Evolutionary conservation across 2,329 filamentous ascomycete species (phyloP), one percentile per base, ranked within the genome.

Genomic region (Verruconis gallopava): DNA sequence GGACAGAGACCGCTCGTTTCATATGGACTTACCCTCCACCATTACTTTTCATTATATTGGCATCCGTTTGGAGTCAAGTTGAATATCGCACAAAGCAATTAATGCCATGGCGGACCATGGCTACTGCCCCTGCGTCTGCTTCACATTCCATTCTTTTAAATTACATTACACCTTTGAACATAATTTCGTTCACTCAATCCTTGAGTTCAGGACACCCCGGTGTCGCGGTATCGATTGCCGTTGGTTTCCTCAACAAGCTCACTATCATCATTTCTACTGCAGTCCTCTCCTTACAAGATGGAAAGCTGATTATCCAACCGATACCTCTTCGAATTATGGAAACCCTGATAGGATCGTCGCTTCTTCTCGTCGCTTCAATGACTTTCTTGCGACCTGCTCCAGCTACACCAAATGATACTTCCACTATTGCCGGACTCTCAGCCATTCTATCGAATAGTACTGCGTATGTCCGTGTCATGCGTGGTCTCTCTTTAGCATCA

Each of bases 51-150:
- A 30, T 33, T 3, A 5, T 46, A 1, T 4, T 35, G 15, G 40
- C 41, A 3, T 36, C 41, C 3, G 32, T 39, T 12, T 46, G 44
- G 44, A 30, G 19, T 14, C 35, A 36, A 33, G 35, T 46, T 1
- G 40, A 44, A 30, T 43, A 43, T 13, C 17, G 44, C 4, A 40
- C 44, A 4, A 37, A 44, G 15, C 44, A 46, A 14, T 37, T 46
- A 12, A 39, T 19, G 2, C 44, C 44, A 3, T 46, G 44, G 44
- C 32, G 33, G 4, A 2, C 22, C 15, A 43, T 46, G 28, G 22
- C 22, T 9, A 20, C 25, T 2, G 28, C 13, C 3, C 36, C 36
- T 12, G 12, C 37, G 4, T 35, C 40, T 5, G 44, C 40, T 13
- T 17, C 11, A 12, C 41, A 32, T 2, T 40, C 40, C 40, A 6